Conservation (phyloP, 306 rosid genomes). For the Cucurbita moschata region DNA sequence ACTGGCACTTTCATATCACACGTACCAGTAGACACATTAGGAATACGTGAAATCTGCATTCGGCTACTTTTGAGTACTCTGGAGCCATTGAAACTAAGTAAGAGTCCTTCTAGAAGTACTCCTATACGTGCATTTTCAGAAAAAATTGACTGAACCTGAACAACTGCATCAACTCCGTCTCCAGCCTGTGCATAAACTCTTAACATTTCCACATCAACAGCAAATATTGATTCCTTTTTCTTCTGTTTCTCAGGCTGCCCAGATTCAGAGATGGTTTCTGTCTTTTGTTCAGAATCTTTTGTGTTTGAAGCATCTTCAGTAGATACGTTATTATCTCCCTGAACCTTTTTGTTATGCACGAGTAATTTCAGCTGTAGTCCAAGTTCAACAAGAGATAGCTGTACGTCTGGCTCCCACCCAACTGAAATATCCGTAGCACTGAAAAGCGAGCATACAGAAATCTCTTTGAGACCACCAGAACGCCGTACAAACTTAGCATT, state of each 20-base stretch:
- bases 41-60: slow-evolving; percentile 93
- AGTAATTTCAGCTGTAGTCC: slow-evolving; percentile 57
- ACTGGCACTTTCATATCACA: slow-evolving; percentile 36
- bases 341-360: slow-evolving; percentile 58
- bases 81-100: slow-evolving; percentile 63
- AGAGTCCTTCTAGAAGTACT: slow-evolving; percentile 89
- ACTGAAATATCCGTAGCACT: slow-evolving; percentile 86
- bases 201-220: slow-evolving; percentile 85
- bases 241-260: slow-evolving; percentile 53
- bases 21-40: slow-evolving; percentile 41
- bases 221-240: slow-evolving; percentile 82
- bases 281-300: slow-evolving; percentile 39
- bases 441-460: slow-evolving; percentile 89
- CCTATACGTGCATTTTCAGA: slow-evolving; percentile 97
- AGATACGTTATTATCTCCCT: slow-evolving; percentile 29
- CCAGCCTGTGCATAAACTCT: slow-evolving; percentile 72
- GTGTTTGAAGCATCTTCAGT: slow-evolving; percentile 22
- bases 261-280: slow-evolving; percentile 31
- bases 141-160: slow-evolving; percentile 92
- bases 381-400: slow-evolving; percentile 68
- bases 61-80: slow-evolving; percentile 81
- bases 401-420: slow-evolving; percentile 96
- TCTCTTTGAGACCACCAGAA: slow-evolving; percentile 80
- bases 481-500: slow-evolving; percentile 90
- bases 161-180: slow-evolving; percentile 85